phyloP scores from a whole-genome alignment of 805 yeast species.

The Wickerhamiella galacta region DNA sequence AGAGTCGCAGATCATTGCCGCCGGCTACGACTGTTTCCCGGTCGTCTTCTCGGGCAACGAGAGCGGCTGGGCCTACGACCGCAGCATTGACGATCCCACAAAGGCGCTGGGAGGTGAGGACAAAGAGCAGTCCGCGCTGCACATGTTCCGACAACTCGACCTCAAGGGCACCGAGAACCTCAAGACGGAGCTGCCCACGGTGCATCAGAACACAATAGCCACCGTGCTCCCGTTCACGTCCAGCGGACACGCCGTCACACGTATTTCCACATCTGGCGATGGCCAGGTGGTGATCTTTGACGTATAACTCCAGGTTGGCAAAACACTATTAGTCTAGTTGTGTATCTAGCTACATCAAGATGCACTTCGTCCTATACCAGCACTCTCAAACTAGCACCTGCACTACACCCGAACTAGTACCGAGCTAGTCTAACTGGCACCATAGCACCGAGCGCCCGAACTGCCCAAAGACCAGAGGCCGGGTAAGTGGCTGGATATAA shows the following conservation, averaged over 20 bases:
- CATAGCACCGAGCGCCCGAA: too few species aligned
- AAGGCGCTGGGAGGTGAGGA: slow-evolving; percentile 30
- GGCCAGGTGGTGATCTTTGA: slow-evolving; percentile 76
- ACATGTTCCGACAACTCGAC: slow-evolving; percentile 91
- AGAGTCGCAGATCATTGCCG: slow-evolving; percentile 57
- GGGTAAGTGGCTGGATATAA: too few species aligned
- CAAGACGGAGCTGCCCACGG: slow-evolving; percentile 40
- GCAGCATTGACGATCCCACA: slow-evolving; percentile 44
- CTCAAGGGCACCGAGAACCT: slow-evolving; percentile 62
- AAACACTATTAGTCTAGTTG: background rate
- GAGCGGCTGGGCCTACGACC: slow-evolving; percentile 40
- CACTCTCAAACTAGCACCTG: too few species aligned
- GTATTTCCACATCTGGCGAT: slow-evolving; percentile 69
- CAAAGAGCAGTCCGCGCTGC: slow-evolving; percentile 37
- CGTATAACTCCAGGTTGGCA: slow-evolving; percentile 20
- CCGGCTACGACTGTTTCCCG: slow-evolving; percentile 87
- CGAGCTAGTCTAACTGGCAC: too few species aligned
- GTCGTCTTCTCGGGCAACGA: slow-evolving; percentile 62
- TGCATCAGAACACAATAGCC: slow-evolving; percentile 81
- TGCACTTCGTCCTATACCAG: too few species aligned
- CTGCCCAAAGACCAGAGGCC: too few species aligned
- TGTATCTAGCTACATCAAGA: too few species aligned
- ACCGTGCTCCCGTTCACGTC: slow-evolving; percentile 44
- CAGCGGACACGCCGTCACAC: slow-evolving; percentile 22
- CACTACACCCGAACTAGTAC: too few species aligned